These are phyloP conservation scores for Linanthus parryae DNA, from an alignment of 148 eudicot genomes.

Conservation along the genomic window DNA sequence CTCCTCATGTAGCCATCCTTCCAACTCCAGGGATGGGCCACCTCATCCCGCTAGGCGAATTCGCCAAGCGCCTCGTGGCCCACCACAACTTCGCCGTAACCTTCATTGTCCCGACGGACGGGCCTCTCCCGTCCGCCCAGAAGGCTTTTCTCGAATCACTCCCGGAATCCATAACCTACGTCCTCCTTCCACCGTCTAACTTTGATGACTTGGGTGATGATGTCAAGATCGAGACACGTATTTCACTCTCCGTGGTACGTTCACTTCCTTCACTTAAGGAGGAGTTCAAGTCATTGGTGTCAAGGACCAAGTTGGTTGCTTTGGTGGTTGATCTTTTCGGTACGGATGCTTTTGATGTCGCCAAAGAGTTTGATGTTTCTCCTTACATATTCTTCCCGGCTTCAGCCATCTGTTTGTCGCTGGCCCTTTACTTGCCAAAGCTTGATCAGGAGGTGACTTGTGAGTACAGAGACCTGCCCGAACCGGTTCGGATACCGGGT, in stretches of 20 bases:
- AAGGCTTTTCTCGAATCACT: conserved; percentile 5
- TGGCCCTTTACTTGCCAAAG: conserved; percentile 29
- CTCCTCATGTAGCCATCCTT: conserved; percentile 3
- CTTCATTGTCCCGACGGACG: background rate
- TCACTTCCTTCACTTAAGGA: background rate
- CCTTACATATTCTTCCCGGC: conserved; percentile 34
- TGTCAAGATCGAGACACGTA: background rate
- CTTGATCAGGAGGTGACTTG: conserved; percentile 26
- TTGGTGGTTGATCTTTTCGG: conserved; percentile 43
- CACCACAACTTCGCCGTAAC: conserved; percentile 1
- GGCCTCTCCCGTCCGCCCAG: background rate
- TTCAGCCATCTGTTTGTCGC: conserved; percentile 32
- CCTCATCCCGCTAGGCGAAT: conserved; percentile 10
- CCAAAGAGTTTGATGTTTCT: conserved; percentile 27
- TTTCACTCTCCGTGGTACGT: conserved; percentile 1
- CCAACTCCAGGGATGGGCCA: conserved; percentile 10
- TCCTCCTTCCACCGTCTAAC: background rate
- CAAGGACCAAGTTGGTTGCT: conserved; percentile 13
- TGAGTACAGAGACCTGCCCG: conserved; percentile 28
- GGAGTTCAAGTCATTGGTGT: background rate
- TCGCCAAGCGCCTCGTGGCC: conserved; percentile 3
- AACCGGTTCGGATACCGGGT: conserved; percentile 39
- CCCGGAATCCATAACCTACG: conserved; percentile 1
- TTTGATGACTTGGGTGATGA: background rate
- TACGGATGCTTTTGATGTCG: conserved; percentile 34